Percentiles rank a stretch among this genome's conserved stretches.
Conservation (phyloP, 352 stramenopile species). For the Globisporangium perplexum region DNA sequence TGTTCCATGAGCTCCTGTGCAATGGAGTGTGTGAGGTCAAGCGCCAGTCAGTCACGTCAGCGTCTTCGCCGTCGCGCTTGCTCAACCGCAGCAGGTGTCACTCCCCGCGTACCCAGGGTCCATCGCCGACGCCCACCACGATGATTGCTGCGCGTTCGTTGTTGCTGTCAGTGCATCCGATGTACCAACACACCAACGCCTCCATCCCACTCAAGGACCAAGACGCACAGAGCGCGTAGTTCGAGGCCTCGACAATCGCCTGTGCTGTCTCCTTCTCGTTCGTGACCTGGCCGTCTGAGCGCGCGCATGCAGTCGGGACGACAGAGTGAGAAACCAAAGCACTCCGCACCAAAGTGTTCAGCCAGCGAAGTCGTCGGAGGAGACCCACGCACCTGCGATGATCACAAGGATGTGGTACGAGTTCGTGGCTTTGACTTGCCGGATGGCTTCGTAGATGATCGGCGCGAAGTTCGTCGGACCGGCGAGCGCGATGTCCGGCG, state of each 20-base stretch:
- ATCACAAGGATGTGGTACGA: slow-evolving; percentile 76
- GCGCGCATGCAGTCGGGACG: no score
- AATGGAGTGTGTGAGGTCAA: no score
- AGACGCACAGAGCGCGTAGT: slow-evolving; percentile 63
- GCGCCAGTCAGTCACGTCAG: neutral
- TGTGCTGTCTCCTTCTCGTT: slow-evolving; percentile 55
- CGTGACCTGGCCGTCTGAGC: slow-evolving; percentile 55
- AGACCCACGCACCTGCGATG: slow-evolving; percentile 31
- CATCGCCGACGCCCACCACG: slow-evolving; percentile 70
- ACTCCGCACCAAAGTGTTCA: neutral
- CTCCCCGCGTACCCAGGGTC: slow-evolving; percentile 63
- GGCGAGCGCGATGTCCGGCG: slow-evolving; percentile 35
- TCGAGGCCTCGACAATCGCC: slow-evolving; percentile 68
- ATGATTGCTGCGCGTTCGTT: slow-evolving; percentile 44
- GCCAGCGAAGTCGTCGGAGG: neutral
- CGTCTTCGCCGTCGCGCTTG: neutral
- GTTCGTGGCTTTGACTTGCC: slow-evolving; percentile 33
- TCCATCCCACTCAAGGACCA: neutral
- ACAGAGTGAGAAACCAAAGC: no score
- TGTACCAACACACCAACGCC: no score
- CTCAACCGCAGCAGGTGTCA: no score
- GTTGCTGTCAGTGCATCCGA: neutral
- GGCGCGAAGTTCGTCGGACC: slow-evolving; percentile 79
- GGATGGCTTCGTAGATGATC: slow-evolving; percentile 68
- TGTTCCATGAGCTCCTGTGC: slow-evolving; percentile 52